phyloP scores from a whole-genome alignment of 345 rosid species.

The Punica granatum region DNA sequence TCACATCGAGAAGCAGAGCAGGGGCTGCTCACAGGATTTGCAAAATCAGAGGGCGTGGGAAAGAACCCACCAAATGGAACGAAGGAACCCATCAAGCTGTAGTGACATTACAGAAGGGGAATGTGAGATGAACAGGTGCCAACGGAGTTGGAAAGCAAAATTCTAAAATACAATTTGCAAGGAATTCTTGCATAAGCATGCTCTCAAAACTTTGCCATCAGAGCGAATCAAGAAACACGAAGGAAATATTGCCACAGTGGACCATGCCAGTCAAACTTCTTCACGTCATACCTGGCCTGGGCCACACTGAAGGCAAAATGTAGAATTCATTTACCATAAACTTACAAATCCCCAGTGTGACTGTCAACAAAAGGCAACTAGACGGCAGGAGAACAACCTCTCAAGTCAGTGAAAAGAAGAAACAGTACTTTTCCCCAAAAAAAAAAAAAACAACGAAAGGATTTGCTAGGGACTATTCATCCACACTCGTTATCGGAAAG shows the following conservation, averaged over 20 bases:
- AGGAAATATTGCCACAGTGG: neutral
- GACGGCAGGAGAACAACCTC: neutral
- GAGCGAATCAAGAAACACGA: neutral
- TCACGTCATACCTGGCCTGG: neutral
- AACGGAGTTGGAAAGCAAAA: neutral
- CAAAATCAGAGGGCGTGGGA: constrained; percentile 46
- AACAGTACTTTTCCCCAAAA: too few species aligned
- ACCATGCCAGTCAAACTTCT: neutral
- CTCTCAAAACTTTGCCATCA: neutral
- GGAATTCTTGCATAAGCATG: neutral
- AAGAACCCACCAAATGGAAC: constrained; percentile 89
- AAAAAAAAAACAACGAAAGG: too few species aligned
- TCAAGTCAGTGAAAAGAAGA: neutral
- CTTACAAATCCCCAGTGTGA: too few species aligned
- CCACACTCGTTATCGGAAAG: neutral
- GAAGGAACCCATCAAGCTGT: constrained; percentile 90
- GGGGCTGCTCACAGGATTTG: constrained; percentile 28
- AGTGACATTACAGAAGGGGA: constrained; percentile 3
- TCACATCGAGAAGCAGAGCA: constrained; percentile 24
- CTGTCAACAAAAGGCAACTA: too few species aligned
- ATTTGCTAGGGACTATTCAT: neutral
- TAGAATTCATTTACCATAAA: neutral
- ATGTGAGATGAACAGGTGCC: neutral
- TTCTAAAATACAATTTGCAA: neutral
- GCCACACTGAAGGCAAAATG: neutral